Evolutionary conservation across 192 early-diverging fungal species (phyloP).

Genomic region (Entomortierella lignicola): DNA sequence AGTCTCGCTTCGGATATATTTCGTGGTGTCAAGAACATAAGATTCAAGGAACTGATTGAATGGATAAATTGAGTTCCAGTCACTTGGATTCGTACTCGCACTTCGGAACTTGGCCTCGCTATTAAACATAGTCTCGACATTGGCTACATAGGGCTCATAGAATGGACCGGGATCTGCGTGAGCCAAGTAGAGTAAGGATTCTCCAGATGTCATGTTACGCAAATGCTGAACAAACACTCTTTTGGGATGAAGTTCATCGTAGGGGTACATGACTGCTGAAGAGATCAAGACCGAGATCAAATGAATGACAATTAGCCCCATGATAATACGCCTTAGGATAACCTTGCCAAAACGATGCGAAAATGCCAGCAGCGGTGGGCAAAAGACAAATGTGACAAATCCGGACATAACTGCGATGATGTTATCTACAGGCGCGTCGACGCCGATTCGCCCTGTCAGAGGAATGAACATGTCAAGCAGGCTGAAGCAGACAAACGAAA

Average conservation of each 20-base stretch:
- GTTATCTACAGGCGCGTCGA: slow-evolving; percentile 70
- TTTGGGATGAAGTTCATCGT: slow-evolving; percentile 74
- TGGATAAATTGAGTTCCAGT: slow-evolving; percentile 74
- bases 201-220: slow-evolving; percentile 68
- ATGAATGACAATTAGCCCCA: slow-evolving; percentile 34
- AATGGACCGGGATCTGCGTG: slow-evolving; percentile 54
- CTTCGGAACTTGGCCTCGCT: slow-evolving; percentile 36
- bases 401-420: slow-evolving; percentile 69
- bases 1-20: slow-evolving; percentile 18
- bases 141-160: slow-evolving; percentile 49
- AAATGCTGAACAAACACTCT: slow-evolving; percentile 64
- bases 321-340: slow-evolving; percentile 15
- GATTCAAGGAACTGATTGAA: slow-evolving; percentile 67
- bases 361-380: slow-evolving; percentile 58
- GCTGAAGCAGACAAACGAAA: slow-evolving; percentile 50
- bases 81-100: slow-evolving; percentile 46
- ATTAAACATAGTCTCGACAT: slow-evolving; percentile 57
- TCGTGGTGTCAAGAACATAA: slow-evolving; percentile 37
- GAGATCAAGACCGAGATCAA: slow-evolving; percentile 52
- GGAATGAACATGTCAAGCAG: slow-evolving; percentile 74
- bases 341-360: slow-evolving; percentile 60
- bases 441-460: slow-evolving; percentile 73
- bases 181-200: slow-evolving; percentile 62
- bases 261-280: slow-evolving; percentile 59
- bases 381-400: slow-evolving; percentile 54